Evolutionary conservation across 805 yeast species (phyloP), one percentile per base, ranked within the genome.

Genomic region (Wickerhamomyces kurtzmanii): DNA sequence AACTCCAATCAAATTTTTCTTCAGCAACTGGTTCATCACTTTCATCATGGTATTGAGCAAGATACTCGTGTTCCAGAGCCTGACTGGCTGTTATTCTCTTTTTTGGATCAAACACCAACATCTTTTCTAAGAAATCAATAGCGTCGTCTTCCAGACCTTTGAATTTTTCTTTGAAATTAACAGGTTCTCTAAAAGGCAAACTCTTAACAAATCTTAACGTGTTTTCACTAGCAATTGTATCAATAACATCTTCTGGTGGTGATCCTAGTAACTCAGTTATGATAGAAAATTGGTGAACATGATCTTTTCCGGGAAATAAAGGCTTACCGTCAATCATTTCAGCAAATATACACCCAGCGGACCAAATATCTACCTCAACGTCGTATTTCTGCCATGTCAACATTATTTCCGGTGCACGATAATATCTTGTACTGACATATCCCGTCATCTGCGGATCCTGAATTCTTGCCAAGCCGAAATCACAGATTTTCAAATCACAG

Each of bases 391-490:
- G 98, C 97, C 97, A 89, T 16, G 96, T 86, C 39, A 89, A 69
- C 98, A 89, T 89, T 55, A 89, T 89, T 53, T 89, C 98, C 2
- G 98, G 98, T 0, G 97, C 98, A 37, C 98, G 71, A 57, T 89
- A 89, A 62, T 86, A 89, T 47, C 98, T 59, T 4, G 98, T 89
- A 5, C 94, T 80, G 12, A 89, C 98, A 53, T 89, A 89, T 8
- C 97, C 98, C 1, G 97, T 89, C 98, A 89, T 89, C 54, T 89
- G 97, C 10, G 96, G 96, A 58, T 89, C 98, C 62, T 89, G 96
- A 48, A 89, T 82, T 51, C 98, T 71, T 19, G 97, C 97, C 35
- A 89, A 65, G 14, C 98, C 98, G 52, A 89, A 84, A 55, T 84
- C 95, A 58, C 94, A 84, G 43, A 84, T 84, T 55, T 84, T 84